These are phyloP conservation scores for Scopulariopsis brevicaulis DNA, from an alignment of 2,329 filamentous ascomycete genomes.

Conservation along the genomic window DNA sequence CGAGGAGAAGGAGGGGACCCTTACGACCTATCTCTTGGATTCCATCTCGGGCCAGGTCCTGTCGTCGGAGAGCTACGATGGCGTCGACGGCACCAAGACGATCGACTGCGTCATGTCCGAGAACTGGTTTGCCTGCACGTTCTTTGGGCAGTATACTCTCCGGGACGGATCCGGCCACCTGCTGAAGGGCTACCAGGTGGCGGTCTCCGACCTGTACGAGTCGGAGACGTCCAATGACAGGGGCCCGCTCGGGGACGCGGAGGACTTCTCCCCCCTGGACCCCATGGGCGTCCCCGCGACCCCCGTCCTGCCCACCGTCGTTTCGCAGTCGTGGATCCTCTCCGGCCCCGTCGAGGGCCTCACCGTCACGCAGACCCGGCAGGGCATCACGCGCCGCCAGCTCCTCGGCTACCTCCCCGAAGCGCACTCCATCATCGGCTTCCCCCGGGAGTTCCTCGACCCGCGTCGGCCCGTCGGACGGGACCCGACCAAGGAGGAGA, in stretches of 20 bases:
- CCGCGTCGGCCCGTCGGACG: constrained; percentile 77
- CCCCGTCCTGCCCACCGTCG: constrained; percentile 57
- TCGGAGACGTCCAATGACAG: constrained; percentile 75
- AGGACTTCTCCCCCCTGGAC: constrained; percentile 68
- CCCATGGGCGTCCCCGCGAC: constrained; percentile 46
- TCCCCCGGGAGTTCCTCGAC: constrained; percentile 71
- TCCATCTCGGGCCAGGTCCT: constrained; percentile 76
- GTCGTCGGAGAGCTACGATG: constrained; percentile 56
- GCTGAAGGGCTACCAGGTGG: constrained; percentile 75
- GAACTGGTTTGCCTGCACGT: constrained; percentile 91
- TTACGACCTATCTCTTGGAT: constrained; percentile 73
- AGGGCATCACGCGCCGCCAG: constrained; percentile 80
- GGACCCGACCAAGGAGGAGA: constrained; percentile 68
- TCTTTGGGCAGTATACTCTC: constrained; percentile 51
- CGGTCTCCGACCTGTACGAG: constrained; percentile 84
- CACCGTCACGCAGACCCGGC: constrained; percentile 76
- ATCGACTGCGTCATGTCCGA: constrained; percentile 75
- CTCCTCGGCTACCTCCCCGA: constrained; percentile 69
- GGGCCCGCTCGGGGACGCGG: constrained; percentile 57
- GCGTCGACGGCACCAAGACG: constrained; percentile 62
- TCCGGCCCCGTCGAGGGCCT: constrained; percentile 69
- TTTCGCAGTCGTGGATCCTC: constrained; percentile 73
- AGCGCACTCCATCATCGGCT: constrained; percentile 62
- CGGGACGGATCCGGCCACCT: constrained; percentile 36
- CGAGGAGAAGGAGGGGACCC: constrained; percentile 42